Base-by-base conservation (phyloP, 2,329 filamentous ascomycete species). In the Colletotrichum horii region DNA sequence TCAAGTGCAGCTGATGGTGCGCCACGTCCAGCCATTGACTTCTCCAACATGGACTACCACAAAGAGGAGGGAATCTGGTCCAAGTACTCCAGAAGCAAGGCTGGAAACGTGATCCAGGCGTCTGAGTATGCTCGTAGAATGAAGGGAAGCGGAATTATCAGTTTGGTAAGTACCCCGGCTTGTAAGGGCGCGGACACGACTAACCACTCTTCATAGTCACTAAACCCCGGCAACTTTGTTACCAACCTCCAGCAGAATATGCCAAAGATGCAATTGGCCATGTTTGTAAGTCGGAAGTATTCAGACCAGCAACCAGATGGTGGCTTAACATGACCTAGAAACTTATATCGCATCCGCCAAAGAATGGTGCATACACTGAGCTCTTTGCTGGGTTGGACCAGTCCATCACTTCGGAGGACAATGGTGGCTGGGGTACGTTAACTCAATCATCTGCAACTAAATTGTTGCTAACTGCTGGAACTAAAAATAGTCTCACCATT, bases 181-280 rank as follows among this genome's bases (percentile, higher is more conserved):
- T 0, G 3, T 0, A 43, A 0, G 0, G 0, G 19, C 19, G 3
- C 6, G 38, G 5, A 6, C 9, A 6, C 4, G 3, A n/a, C 38
- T 43, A 1, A 43, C 3, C 9, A 6, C 19, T 12, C 2, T 12
- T 12, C 9, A 4, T n/a, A 43, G 38, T 12, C 38, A 6, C 6
- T 43, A 1, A 43, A 43, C 38, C 38, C 38, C 1, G 38, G 38
- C 38, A 43, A 43, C 9, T 43, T 43, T n/a, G 19, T 43, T n/a
- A 43, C 38, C 9, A 43, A 43, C 38, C 19, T 43, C 0, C 38
- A 43, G 38, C 38, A 43, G 6, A 43, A 43, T 43, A 43, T 43
- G 38, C 38, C 38, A 43, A 43, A 43, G 0, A 43, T 43, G 38
- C 38, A 43, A 3, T 6, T 43, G 38, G 38, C 38, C 0, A 43